These are phyloP conservation scores for Boletus edulis DNA, from an alignment of 768 basidiomycete species.

Conservation along the genomic window DNA sequence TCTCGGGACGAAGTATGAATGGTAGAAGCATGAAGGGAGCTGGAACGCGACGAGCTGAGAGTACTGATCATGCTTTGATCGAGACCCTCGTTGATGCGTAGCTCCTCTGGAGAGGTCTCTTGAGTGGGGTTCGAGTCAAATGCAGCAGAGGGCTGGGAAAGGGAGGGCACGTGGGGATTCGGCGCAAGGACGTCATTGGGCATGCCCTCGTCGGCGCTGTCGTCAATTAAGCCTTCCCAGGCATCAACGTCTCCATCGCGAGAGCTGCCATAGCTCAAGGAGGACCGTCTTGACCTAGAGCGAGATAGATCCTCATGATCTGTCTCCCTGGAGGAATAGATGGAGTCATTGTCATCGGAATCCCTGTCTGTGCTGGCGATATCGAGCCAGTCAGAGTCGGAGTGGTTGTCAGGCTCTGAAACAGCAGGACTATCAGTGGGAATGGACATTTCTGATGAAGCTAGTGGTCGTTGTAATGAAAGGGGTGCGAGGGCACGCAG, in stretches of 20 bases:
- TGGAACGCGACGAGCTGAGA: conserved; percentile 69
- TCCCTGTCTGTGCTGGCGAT: conserved; percentile 61
- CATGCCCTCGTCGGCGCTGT: conserved; percentile 49
- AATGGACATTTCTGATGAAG: conserved; percentile 28
- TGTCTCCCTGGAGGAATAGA: conserved; percentile 52
- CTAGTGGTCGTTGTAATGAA: conserved; percentile 26
- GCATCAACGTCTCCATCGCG: conserved; percentile 67
- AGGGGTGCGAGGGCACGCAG: conserved; percentile 27
- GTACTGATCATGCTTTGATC: conserved; percentile 85
- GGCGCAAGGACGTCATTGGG: conserved; percentile 23
- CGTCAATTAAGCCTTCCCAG: conserved; percentile 77
- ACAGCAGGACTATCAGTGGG: conserved; percentile 41
- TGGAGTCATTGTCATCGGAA: conserved; percentile 70
- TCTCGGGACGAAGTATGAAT: conserved; percentile 65
- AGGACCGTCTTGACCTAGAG: conserved; percentile 66
- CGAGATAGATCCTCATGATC: conserved; percentile 56
- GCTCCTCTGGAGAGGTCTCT: conserved; percentile 54
- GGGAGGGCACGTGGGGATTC: conserved; percentile 22
- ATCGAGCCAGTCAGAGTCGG: conserved; percentile 86
- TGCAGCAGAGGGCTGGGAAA: conserved; percentile 21
- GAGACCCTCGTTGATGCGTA: conserved; percentile 67
- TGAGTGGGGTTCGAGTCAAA: conserved; percentile 26
- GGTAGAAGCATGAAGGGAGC: conserved; percentile 52
- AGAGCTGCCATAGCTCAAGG: conserved; percentile 67
- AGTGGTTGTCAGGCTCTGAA: conserved; percentile 64